Percentiles rank a stretch among this genome's conserved stretches.
Conservation (phyloP, 2,329 filamentous ascomycete genomes). For the Paecilomyces sp. region DNA sequence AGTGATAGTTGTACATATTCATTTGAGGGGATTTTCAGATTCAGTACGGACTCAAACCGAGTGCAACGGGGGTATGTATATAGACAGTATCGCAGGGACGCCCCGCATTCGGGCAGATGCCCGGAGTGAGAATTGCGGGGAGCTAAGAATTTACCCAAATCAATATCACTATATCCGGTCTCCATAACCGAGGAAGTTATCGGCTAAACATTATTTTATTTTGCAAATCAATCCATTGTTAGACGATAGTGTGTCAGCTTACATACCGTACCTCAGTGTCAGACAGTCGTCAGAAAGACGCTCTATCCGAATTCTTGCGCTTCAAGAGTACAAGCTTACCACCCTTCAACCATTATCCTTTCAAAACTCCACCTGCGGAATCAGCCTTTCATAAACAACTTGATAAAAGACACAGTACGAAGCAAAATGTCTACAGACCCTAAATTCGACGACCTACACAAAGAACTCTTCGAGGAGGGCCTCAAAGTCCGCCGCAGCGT, state of each 20-base stretch:
- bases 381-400: neutral
- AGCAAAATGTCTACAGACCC: conserved; percentile 33
- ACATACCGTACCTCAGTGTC: neutral
- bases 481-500: conserved; percentile 54
- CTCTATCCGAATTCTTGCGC: too few relatives aligned
- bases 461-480: conserved; percentile 54
- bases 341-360: too few relatives aligned
- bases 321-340: too few relatives aligned
- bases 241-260: neutral
- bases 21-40: neutral
- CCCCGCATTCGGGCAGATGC: neutral
- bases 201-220: neutral
- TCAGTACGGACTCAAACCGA: neutral
- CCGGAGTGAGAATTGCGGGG: neutral
- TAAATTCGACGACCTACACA: conserved; percentile 39
- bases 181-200: neutral
- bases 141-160: neutral
- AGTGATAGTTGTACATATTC: neutral
- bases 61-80: too few relatives aligned
- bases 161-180: neutral
- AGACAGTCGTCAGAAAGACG: neutral
- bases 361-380: neutral
- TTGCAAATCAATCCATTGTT: neutral
- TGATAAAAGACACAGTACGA: neutral
- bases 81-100: too few relatives aligned